Base-by-base conservation (phyloP, 768 basidiomycete species). In the Suillus hirtellus region DNA sequence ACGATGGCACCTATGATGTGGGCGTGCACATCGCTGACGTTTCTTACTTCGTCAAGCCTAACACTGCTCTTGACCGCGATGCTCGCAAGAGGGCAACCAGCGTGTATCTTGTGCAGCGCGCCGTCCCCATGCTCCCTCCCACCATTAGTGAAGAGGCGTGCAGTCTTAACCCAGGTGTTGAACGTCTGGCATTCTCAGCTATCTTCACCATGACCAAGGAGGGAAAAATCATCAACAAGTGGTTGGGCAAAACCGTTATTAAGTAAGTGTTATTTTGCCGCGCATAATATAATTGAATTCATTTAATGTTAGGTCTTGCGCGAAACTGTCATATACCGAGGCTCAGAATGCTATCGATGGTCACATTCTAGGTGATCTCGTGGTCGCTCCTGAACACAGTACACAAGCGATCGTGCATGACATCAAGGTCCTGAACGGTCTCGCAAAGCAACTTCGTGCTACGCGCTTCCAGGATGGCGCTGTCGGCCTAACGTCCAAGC, bases 1-100 rank as follows among this genome's bases (percentile, higher is more conserved):
- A 95, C 24, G 94, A 98, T 73, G 95, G 96, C 8, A 95, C 90
- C 2, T 96, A 86, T 72, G 92, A 95, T 47, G 86, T 99, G 55
- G 94, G 94, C 60, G 86, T 99, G n/a, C 96, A 99, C 71, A 86
- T 99, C 66, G 91, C 96, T 12, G 97, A 99, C 75, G 96, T 98
- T 7, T 94, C 96, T 2, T 90, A 90, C 80, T 98, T 99, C 77
- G 89, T 93, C 70, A 93, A 93, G 76, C 90, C 93, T 27, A 95
- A 95, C 73, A 97, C 96, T 12, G 92, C 97, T n/a, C 81, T 99
- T 69, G 97, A 99, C 71, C 93, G 97, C 27, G 97, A 99, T 77
- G 97, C 97, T 46, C 89, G 96, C 67, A 99, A 99, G 77, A 85
- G 96, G 64, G 97, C 96, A 34, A 98, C 95, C 2, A 95, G 92